Percentiles rank a stretch among this genome's conserved stretches.
phyloP scores from a whole-genome alignment of 805 yeast genomes.

The Brettanomyces naardenensis region DNA sequence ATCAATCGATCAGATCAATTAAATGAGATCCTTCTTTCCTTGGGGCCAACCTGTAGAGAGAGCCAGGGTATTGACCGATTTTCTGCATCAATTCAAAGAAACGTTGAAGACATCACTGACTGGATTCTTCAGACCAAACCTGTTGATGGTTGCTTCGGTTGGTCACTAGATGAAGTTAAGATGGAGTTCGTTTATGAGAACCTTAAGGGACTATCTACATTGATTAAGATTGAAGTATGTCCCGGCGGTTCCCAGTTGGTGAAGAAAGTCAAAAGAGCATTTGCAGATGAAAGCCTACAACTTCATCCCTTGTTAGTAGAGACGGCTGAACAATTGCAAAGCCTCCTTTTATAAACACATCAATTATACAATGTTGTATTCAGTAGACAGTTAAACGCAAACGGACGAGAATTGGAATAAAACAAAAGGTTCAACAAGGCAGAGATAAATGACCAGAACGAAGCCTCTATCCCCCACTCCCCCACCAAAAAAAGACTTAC shows the following conservation, averaged over 20 bases:
- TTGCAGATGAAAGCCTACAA: neutral
- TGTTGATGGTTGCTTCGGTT: constrained; percentile 25
- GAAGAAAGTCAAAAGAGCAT: neutral
- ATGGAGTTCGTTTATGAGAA: constrained; percentile 17
- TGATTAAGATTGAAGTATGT: neutral
- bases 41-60: neutral
- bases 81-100: neutral
- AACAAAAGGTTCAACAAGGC: no score
- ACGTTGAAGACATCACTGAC: constrained; percentile 5
- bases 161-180: constrained; percentile 18
- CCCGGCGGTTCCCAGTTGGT: neutral
- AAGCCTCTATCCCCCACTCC: no score
- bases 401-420: no score
- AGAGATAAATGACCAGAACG: no score
- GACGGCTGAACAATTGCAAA: no score
- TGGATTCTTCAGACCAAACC: constrained; percentile 7
- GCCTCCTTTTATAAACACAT: no score
- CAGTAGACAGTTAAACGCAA: no score
- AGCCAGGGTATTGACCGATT: neutral
- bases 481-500: no score
- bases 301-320: neutral
- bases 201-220: constrained; percentile 3
- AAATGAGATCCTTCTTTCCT: constrained; percentile 2
- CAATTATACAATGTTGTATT: no score
- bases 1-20: constrained; percentile 17